phyloP scores from a whole-genome alignment of 73 alveolate species.

The Urostyla sp. region DNA sequence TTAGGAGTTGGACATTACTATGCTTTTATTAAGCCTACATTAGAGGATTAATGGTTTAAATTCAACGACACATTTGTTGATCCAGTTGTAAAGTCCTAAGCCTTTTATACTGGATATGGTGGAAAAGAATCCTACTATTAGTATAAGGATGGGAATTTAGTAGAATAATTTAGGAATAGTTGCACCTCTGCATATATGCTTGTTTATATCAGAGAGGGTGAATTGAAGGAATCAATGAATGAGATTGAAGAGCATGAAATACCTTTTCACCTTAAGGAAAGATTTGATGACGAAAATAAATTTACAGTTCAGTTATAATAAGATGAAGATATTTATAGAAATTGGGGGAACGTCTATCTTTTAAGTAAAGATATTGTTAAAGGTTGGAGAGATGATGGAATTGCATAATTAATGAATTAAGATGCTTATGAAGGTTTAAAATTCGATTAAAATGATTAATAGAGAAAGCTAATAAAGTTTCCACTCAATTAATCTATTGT shows the following conservation, averaged over 20 bases:
- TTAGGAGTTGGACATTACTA: slow-evolving; percentile 93
- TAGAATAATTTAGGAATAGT: slow-evolving; percentile 1
- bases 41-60: slow-evolving; percentile 62
- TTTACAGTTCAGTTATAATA: neutral
- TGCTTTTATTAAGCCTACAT: slow-evolving; percentile 72
- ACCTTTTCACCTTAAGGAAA: slow-evolving; percentile 33
- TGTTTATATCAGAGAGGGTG: slow-evolving; percentile 83
- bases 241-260: slow-evolving; percentile 30
- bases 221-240: slow-evolving; percentile 51
- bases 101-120: slow-evolving; percentile 52
- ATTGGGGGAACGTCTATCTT: slow-evolving; percentile 26
- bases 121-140: slow-evolving; percentile 45
- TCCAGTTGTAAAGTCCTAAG: neutral
- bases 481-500: neutral
- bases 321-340: neutral
- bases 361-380: slow-evolving; percentile 11
- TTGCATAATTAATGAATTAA: neutral
- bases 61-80: slow-evolving; percentile 70
- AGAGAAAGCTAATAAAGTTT: neutral
- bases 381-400: slow-evolving; percentile 47
- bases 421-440: neutral
- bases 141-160: slow-evolving; percentile 47
- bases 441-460: neutral
- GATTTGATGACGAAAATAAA: slow-evolving; percentile 43
- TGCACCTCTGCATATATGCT: slow-evolving; percentile 75